Evolutionary conservation across 768 basidiomycete species (phyloP), one percentile per base, ranked within the genome.

Genomic region (Gloeostereum incarnatum): DNA sequence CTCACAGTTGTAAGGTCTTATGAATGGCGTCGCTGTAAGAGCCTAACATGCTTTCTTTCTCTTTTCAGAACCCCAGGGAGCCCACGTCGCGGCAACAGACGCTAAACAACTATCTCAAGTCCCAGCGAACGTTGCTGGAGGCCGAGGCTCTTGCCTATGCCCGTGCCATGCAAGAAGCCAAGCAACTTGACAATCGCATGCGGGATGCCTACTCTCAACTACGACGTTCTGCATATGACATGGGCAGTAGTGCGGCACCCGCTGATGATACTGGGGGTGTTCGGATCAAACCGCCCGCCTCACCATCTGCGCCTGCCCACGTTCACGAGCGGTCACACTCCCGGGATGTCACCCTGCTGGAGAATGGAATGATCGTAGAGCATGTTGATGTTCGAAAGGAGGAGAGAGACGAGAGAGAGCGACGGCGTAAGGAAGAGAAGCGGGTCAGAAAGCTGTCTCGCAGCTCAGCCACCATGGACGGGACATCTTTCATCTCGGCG

Each of bases 341-440:
- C 27, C 73, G 83, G 23, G 83, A 90, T 39, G 69, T 87, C 10
- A 86, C 87, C 0, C 63, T 92, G 7, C 71, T 93, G 16, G 83
- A 90, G 57, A 91, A 87, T 46, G 88, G 88, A 3, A 78, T 92
- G 70, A 85, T 90, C 37, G 81, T 91, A 6, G 90, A 93, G 49
- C 83, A 86, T 43, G 82, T 92, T 25, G 75, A 92, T 55, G 75
- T 92, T 14, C 75, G 79, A 22, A 79, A 68, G 45, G 86, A 88
- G 56, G 87, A 87, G 55, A 73, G 63, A 41, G 85, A 86, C 46
- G 82, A 78, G 25, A 71, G 73, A 31, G 81, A 85, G 31, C 76
- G 83, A 19, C 66, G 69, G 41, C 74, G 73, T 42, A 78, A 68
- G 48, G 81, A 86, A 44, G 87, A 82, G 48, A 75, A 63, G 50